Evolutionary conservation across 371 early-diverging fungal genomes (phyloP), one percentile per base, ranked within the genome.

Genomic region (Actinomortierella ambigua): DNA sequence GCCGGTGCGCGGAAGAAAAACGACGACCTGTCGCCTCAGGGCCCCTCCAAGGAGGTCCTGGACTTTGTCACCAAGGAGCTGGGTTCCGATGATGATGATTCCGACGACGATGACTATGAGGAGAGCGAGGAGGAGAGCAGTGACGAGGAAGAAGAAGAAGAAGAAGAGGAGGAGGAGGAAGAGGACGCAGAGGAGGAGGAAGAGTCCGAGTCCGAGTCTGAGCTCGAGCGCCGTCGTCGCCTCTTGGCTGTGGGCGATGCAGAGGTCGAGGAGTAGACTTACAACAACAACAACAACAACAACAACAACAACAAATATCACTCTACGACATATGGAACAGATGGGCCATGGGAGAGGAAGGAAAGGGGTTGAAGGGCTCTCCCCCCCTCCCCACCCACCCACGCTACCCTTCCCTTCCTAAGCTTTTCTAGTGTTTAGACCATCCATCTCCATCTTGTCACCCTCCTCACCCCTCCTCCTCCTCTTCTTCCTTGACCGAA

Each of bases 51-150:
- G 13, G 20, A 51, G 27, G n/a, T 27, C 48, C 18, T 18, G 20
- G 24, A 20, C 34, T 34, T 34, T 24, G 22, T 18, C 22, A 48
- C 15, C 48, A 15, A 48, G 24, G 48, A 48, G 39, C 55, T 71
- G 49, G 62, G 56, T 2, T 52, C 53, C 3, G 71, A 71, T 55
- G 53, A 59, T n/a, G 71, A 71, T 15, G 71, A 71, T 49, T 65
- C 61, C 11, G 71, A 71, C 49, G 65, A 71, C 53, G 71, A 71
- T 34, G 54, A 41, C 41, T 27, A n/a, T 5, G 50, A 55, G 50
- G 55, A 52, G 51, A 26, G 29, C 7, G 47, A 51, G 41, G 63
- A 61, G 18, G n/a, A 22, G 9, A 59, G 44, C 56, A 44, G 40
- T 26, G 63, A 68, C 27, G 44, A 29, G 6, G 68, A 65, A 9